A percentile compares a stretch with the other conserved stretches of the same genome.
Evolutionary conservation across 2,329 filamentous ascomycete genomes (phyloP).

Genomic region (Paradendryphiella salina): DNA sequence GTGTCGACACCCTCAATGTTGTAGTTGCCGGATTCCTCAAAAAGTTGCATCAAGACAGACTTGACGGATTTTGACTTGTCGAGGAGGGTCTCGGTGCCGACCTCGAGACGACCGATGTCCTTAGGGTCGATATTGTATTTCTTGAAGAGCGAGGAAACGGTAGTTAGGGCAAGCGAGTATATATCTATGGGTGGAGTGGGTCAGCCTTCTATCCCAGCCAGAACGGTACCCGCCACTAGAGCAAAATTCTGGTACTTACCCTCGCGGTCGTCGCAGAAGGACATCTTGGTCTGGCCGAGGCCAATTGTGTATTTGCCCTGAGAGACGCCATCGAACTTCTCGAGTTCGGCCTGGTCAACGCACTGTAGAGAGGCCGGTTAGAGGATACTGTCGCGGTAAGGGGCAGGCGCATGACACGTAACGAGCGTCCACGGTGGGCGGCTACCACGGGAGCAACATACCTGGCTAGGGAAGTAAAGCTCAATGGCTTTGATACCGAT

Average conservation of each 20-base stretch:
- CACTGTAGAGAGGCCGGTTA: slow-evolving; percentile 46
- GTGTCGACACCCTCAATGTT: slow-evolving; percentile 59
- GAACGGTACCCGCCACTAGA: neutral
- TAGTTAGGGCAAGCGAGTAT: slow-evolving; percentile 58
- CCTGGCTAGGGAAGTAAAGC: slow-evolving; percentile 59
- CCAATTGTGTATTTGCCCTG: slow-evolving; percentile 59
- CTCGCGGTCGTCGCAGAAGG: slow-evolving; percentile 60
- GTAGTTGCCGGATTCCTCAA: slow-evolving; percentile 56
- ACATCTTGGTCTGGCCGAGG: slow-evolving; percentile 60
- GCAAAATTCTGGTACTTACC: slow-evolving; percentile 39
- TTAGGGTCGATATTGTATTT: slow-evolving; percentile 58
- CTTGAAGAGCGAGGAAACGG: slow-evolving; percentile 56
- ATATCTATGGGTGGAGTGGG: slow-evolving; percentile 48
- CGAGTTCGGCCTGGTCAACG: slow-evolving; percentile 58
- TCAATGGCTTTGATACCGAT: slow-evolving; percentile 60
- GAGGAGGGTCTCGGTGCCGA: slow-evolving; percentile 58
- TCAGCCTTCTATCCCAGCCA: slow-evolving; percentile 14
- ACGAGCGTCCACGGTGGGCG: neutral
- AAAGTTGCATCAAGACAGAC: slow-evolving; percentile 59
- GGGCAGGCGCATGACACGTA: slow-evolving; percentile 2
- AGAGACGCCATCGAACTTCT: slow-evolving; percentile 59
- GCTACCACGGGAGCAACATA: slow-evolving; percentile 33
- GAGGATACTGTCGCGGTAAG: slow-evolving; percentile 13
- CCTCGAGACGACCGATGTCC: slow-evolving; percentile 56
- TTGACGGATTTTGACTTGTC: slow-evolving; percentile 62